Base-by-base conservation (phyloP, 208 protist genomes). In the Acanthamoeba culbertsoni region DNA sequence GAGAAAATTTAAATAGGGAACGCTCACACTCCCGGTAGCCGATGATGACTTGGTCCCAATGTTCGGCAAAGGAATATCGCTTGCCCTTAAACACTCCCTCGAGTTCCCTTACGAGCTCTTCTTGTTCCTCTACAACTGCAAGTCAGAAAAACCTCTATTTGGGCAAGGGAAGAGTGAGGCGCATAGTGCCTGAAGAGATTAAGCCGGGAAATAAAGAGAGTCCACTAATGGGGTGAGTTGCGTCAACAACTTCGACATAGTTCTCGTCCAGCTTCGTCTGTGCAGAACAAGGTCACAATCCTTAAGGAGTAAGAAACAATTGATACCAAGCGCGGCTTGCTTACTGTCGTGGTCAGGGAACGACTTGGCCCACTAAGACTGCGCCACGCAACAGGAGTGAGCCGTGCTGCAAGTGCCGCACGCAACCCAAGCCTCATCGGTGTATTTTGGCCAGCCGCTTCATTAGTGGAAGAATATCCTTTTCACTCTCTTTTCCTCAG, bases 41-140 rank as follows among this genome's bases (percentile, higher is more conserved):
- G 40, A 57, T 40, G 51, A 92, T 92, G 55, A 92, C 86, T 23
- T 92, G 57, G 57, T 92, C 86, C 86, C 86, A 92, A 20, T 92
- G 86, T 16, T 92, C 63, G 1, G 86, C 35, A 65, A 90, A 90
- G 8, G 57, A 62, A 40, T 90, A 90, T 16, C 57, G 48, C 37
- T 90, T 90, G 53, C 82, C 82, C 82, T 90, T 90, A n/a, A 90
- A 68, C 82, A 68, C 82, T 12, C 1, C 33, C 33, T 90, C 82
- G 16, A 90, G 48, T 51, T 90, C 82, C 6, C 53, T 8, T 5
- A 90, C 82, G 16, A 90, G 42, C 53, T 90, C 82, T 7, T 57
- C 42, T 31, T 90, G 82, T 33, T 90, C 82, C n/a, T 65, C 82
- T 90, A 35, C 46, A 40, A 12, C 16, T 37, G 5, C 35, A 4